These are phyloP conservation scores for Xylariomycetidae sp. DNA, from an alignment of 2,329 filamentous ascomycete species.

Conservation along the genomic window DNA sequence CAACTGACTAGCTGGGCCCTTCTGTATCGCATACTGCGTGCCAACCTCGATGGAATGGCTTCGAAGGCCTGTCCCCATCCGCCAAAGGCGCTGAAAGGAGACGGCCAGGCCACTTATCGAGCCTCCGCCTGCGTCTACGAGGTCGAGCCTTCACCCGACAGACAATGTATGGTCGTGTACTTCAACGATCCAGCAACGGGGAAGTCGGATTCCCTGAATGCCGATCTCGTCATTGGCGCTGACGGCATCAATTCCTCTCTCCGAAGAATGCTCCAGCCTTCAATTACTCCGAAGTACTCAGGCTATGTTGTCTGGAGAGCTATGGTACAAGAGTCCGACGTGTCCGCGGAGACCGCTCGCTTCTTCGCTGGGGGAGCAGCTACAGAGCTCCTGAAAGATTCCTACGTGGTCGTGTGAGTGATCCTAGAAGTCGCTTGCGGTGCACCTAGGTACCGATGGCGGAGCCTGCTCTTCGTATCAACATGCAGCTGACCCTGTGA, in stretches of 20 bases:
- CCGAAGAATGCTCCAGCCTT: slow-evolving; percentile 17
- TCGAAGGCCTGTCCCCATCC: slow-evolving; percentile 18
- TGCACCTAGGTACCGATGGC: background rate
- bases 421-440: background rate
- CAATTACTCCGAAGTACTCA: slow-evolving; percentile 15
- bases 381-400: slow-evolving; percentile 9
- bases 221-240: slow-evolving; percentile 28
- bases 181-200: slow-evolving; percentile 17
- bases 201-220: slow-evolving; percentile 22
- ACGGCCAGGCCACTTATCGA: slow-evolving; percentile 17
- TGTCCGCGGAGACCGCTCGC: slow-evolving; percentile 13
- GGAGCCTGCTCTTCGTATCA: background rate
- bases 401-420: slow-evolving; percentile 19
- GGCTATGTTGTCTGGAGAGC: slow-evolving; percentile 26
- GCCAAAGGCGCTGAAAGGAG: slow-evolving; percentile 9
- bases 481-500: background rate
- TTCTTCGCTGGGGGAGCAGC: slow-evolving; percentile 13
- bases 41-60: slow-evolving; percentile 31
- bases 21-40: slow-evolving; percentile 32
- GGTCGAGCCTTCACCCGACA: slow-evolving; percentile 12
- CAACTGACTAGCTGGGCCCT: slow-evolving; percentile 36
- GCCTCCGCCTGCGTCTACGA: too few species aligned
- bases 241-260: slow-evolving; percentile 28
- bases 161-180: slow-evolving; percentile 11
- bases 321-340: slow-evolving; percentile 14